Conservation (phyloP, 805 yeast species). For the Lipomyces sp. region DNA sequence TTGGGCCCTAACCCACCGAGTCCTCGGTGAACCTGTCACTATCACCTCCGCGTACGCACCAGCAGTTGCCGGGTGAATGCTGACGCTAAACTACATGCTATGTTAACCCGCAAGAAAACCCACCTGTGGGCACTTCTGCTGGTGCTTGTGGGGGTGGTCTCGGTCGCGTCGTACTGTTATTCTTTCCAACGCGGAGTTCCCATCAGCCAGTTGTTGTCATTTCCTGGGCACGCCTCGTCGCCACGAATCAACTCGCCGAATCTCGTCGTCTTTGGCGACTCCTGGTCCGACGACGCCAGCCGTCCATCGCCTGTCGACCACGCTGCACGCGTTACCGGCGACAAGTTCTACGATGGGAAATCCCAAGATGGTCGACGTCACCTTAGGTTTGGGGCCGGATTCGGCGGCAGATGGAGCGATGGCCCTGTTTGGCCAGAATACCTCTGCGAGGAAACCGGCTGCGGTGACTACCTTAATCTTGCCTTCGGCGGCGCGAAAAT, state of each 20-base stretch:
- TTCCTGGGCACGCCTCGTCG: background rate
- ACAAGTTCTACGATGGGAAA: background rate
- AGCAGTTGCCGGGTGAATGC: background rate
- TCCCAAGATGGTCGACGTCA: conserved; percentile 9
- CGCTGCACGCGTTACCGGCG: background rate
- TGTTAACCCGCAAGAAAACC: conserved; percentile 12
- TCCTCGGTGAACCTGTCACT: too few relatives aligned
- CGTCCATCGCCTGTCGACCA: conserved; percentile 20
- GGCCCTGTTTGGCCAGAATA: conserved; percentile 37
- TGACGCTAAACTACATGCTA: background rate
- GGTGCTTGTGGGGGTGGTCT: conserved; percentile 7
- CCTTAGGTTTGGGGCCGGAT: conserved; percentile 28
- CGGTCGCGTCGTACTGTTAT: conserved; percentile 10
- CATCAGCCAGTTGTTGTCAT: background rate
- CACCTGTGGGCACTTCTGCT: conserved; percentile 8
- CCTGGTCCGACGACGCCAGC: conserved; percentile 36
- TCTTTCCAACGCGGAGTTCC: background rate
- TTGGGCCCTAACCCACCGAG: too few relatives aligned
- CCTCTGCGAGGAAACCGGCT: conserved; percentile 17
- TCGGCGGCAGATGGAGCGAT: conserved; percentile 32
- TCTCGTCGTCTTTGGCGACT: conserved; percentile 34
- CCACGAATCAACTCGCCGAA: background rate
- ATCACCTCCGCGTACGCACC: background rate
- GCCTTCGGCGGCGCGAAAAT: conserved; percentile 36
- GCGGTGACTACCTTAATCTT: conserved; percentile 25